phyloP scores from a whole-genome alignment of 345 rosid species.

The Carallia brachiata region DNA sequence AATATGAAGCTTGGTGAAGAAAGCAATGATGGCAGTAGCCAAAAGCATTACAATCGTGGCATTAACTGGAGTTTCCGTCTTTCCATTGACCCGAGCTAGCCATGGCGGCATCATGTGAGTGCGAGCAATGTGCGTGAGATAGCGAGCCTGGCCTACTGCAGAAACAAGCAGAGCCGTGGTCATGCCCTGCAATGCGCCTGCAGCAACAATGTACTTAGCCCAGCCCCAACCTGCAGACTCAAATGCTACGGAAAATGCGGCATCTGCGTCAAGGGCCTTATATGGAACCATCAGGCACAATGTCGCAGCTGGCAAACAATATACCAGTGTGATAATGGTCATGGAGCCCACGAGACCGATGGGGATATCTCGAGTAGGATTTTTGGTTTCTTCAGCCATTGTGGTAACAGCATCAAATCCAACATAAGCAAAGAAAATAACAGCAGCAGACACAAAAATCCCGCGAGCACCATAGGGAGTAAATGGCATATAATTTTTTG shows the following conservation, averaged over 20 bases:
- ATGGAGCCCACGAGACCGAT: slow-evolving; percentile 79
- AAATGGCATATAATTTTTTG: slow-evolving; percentile 49
- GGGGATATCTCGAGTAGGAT: slow-evolving; percentile 76
- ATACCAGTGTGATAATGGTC: slow-evolving; percentile 33
- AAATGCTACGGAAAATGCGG: slow-evolving; percentile 61
- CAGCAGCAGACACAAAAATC: slow-evolving; percentile 63
- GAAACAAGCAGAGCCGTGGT: slow-evolving; percentile 54
- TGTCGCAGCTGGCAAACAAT: slow-evolving; percentile 47
- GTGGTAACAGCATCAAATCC: slow-evolving; percentile 91
- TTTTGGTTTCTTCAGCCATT: slow-evolving; percentile 87
- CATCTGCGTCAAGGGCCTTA: slow-evolving; percentile 44
- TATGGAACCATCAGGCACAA: slow-evolving; percentile 54
- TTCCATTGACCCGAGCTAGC: slow-evolving; percentile 44
- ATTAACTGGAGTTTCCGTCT: slow-evolving; percentile 55
- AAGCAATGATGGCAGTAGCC: slow-evolving; percentile 46
- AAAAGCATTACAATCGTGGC: slow-evolving; percentile 50
- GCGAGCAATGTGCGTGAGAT: slow-evolving; percentile 61
- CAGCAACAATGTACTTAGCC: slow-evolving; percentile 63
- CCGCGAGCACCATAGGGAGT: slow-evolving; percentile 54
- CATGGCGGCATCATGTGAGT: slow-evolving; percentile 69
- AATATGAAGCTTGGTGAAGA: slow-evolving; percentile 54
- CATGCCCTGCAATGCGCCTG: slow-evolving; percentile 72
- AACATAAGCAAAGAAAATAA: slow-evolving; percentile 76
- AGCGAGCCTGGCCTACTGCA: slow-evolving; percentile 57
- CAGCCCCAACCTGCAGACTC: slow-evolving; percentile 49